These are phyloP conservation scores for Schizothecium vesticola DNA, from an alignment of 495 filamentous ascomycete genomes.

Conservation along the genomic window DNA sequence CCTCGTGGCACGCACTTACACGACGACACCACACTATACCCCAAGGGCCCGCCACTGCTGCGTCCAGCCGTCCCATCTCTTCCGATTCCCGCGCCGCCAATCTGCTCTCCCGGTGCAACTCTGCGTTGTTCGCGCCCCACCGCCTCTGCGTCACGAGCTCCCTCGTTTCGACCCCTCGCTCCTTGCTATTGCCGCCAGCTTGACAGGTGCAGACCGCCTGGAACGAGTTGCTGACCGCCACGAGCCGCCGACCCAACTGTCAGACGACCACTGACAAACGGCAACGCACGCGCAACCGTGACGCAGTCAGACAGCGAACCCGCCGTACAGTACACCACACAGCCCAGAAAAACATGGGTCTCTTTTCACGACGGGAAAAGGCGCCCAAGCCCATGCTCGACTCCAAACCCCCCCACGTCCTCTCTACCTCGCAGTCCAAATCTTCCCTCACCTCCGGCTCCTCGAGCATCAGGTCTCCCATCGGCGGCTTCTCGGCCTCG, in stretches of 20 bases:
- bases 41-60: background rate
- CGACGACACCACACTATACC: background rate
- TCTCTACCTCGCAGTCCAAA: conserved; percentile 29
- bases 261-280: conserved; percentile 11
- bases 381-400: conserved; percentile 38
- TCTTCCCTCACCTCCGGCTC: conserved; percentile 31
- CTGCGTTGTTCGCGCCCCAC: conserved; percentile 10
- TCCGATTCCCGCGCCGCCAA: background rate
- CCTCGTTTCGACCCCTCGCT: conserved; percentile 1
- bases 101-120: background rate
- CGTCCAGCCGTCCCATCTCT: background rate
- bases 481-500: conserved; percentile 20
- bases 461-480: conserved; percentile 32
- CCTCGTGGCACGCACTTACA: background rate
- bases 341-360: conserved; percentile 35
- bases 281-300: conserved; percentile 1
- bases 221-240: conserved; percentile 5
- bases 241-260: conserved; percentile 14
- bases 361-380: conserved; percentile 47
- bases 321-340: background rate
- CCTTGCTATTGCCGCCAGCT: background rate
- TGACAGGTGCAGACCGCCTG: background rate
- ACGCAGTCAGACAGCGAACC: background rate
- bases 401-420: conserved; percentile 16
- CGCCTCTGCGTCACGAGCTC: conserved; percentile 6